These are phyloP conservation scores for Pterocarpus santalinus DNA, from an alignment of 306 rosid species.

Conservation along the genomic window DNA sequence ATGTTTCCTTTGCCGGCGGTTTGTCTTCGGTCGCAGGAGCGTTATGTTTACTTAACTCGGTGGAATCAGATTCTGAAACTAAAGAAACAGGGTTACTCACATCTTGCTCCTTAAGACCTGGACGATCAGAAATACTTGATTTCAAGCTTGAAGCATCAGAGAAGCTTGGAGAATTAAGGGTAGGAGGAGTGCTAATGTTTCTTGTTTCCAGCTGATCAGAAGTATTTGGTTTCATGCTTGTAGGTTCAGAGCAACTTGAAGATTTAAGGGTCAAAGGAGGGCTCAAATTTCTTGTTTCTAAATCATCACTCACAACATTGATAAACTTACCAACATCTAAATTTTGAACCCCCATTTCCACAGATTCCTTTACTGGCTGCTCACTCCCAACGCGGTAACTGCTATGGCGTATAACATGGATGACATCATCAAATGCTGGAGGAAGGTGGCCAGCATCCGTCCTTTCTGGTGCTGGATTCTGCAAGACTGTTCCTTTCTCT, in stretches of 20 bases:
- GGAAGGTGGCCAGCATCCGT: conserved; percentile 72
- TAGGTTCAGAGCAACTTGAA: conserved; percentile 62
- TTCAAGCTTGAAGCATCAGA: conserved; percentile 61
- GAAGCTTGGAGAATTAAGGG: conserved; percentile 57
- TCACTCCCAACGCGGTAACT: conserved; percentile 95
- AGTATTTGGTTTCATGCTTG: conserved; percentile 56
- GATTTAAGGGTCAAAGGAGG: conserved; percentile 57
- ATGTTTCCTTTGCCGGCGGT: conserved; percentile 61
- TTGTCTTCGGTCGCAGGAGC: conserved; percentile 68
- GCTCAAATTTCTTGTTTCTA: conserved; percentile 64
- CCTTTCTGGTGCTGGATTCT: conserved; percentile 64
- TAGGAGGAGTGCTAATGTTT: conserved; percentile 47
- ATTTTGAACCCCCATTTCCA: conserved; percentile 90
- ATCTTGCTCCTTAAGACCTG: conserved; percentile 61
- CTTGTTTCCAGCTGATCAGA: conserved; percentile 68
- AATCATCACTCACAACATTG: conserved; percentile 78
- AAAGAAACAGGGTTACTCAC: conserved; percentile 49
- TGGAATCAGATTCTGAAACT: conserved; percentile 60
- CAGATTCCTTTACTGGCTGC: conserved; percentile 78
- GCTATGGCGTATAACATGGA: conserved; percentile 97
- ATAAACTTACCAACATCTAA: conserved; percentile 84
- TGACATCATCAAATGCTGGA: conserved; percentile 89
- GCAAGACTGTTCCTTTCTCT: conserved; percentile 61
- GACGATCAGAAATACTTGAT: conserved; percentile 60
- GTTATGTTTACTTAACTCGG: conserved; percentile 56